Evolutionary conservation across 2,329 filamentous ascomycete species (phyloP).

Genomic region (Clonostachys byssicola): DNA sequence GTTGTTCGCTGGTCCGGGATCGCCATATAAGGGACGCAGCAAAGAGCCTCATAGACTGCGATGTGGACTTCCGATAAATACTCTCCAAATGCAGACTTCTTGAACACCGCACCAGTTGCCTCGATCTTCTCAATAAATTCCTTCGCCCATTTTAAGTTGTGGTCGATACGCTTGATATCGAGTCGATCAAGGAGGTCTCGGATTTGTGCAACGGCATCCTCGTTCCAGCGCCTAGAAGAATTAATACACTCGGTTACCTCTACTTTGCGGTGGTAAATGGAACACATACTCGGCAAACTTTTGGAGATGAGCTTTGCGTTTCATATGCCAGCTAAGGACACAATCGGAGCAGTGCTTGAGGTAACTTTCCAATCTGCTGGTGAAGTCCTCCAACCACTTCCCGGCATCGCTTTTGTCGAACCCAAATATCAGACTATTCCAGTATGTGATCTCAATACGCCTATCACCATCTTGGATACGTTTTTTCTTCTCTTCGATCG

Average conservation of each 20-base stretch:
- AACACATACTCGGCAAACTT: slow-evolving; percentile 53
- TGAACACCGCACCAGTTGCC: slow-evolving; percentile 38
- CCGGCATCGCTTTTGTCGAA: slow-evolving; percentile 58
- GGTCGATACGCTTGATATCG: slow-evolving; percentile 58
- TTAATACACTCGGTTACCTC: slow-evolving; percentile 9
- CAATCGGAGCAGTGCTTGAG: slow-evolving; percentile 66
- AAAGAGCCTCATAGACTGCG: slow-evolving; percentile 83
- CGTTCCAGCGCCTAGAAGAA: slow-evolving; percentile 33
- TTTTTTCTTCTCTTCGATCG: slow-evolving; percentile 42
- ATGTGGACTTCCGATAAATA: slow-evolving; percentile 60
- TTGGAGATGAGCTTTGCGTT: slow-evolving; percentile 58
- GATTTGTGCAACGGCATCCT: slow-evolving; percentile 47
- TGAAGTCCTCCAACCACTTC: slow-evolving; percentile 57
- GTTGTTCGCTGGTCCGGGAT: slow-evolving; percentile 43
- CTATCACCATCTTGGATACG: slow-evolving; percentile 50
- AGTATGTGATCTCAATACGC: slow-evolving; percentile 60
- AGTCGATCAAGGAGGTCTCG: slow-evolving; percentile 51
- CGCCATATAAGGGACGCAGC: slow-evolving; percentile 73
- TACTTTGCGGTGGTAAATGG: not conserved
- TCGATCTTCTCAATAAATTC: slow-evolving; percentile 49
- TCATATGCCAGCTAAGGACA: slow-evolving; percentile 70
- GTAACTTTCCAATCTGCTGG: slow-evolving; percentile 48
- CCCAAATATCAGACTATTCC: slow-evolving; percentile 65
- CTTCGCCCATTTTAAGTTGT: slow-evolving; percentile 53
- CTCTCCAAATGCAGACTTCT: slow-evolving; percentile 38